Percentiles rank a stretch among this genome's conserved stretches.
These are phyloP conservation scores for Lablab purpureus DNA, from an alignment of 306 rosid species.

Conservation along the genomic window DNA sequence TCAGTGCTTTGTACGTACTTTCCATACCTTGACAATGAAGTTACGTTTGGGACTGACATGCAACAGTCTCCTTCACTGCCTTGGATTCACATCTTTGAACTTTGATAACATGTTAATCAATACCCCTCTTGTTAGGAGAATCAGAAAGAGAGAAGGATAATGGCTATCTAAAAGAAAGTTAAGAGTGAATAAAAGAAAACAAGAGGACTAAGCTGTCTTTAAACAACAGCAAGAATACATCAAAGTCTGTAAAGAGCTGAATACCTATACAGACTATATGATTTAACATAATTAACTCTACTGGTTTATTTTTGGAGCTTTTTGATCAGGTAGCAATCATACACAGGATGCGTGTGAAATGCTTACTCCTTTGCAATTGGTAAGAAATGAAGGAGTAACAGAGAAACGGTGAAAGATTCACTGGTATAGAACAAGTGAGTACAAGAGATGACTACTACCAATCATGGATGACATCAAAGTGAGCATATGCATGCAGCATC, in stretches of 20 bases:
- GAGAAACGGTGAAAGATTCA: constrained; percentile 21
- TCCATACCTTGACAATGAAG: background rate
- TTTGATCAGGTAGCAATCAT: no score
- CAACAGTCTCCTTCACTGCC: constrained; percentile 25
- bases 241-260: no score
- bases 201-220: background rate
- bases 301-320: no score
- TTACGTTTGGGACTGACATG: constrained; percentile 4
- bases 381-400: background rate
- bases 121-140: background rate
- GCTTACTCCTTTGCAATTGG: constrained; percentile 12
- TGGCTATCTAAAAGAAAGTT: background rate
- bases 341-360: background rate
- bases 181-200: background rate
- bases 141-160: background rate
- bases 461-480: constrained; percentile 40
- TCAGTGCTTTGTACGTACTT: background rate
- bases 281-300: no score
- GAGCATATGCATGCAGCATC: constrained; percentile 11
- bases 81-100: background rate
- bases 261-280: no score
- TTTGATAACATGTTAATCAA: background rate
- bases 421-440: background rate
- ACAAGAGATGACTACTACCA: background rate
- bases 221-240: background rate